phyloP scores from a whole-genome alignment of 345 rosid genomes.

The Populus ilicifolia region DNA sequence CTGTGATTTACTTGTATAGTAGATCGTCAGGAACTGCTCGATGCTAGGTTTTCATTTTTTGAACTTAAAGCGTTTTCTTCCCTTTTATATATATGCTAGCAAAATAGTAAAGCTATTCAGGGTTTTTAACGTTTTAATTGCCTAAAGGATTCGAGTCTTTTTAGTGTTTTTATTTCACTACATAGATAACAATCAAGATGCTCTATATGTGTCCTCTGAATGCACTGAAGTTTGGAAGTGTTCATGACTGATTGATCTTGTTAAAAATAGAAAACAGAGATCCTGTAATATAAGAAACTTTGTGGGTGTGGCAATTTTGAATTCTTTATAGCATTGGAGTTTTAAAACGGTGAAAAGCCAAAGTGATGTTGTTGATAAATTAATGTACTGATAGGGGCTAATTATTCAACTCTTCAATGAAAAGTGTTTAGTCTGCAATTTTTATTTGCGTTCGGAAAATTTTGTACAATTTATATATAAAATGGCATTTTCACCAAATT shows the following conservation, averaged over 20 bases:
- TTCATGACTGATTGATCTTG: neutral
- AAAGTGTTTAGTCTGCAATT: no score
- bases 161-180: no score
- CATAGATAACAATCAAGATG: no score
- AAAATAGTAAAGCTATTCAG: no score
- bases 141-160: no score
- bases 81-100: no score
- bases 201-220: neutral
- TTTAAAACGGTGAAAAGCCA: neutral
- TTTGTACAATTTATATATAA: neutral
- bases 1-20: neutral
- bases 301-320: neutral
- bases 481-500: neutral
- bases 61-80: no score
- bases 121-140: no score
- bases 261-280: neutral
- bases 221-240: neutral
- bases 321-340: neutral
- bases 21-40: no score
- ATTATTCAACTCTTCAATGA: no score
- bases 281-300: neutral
- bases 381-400: no score
- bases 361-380: neutral
- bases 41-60: no score
- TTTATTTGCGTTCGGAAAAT: neutral